Percentiles rank a stretch among this genome's conserved stretches.
phyloP scores from a whole-genome alignment of 495 filamentous ascomycete species.

The Talaromyces wortmannii region DNA sequence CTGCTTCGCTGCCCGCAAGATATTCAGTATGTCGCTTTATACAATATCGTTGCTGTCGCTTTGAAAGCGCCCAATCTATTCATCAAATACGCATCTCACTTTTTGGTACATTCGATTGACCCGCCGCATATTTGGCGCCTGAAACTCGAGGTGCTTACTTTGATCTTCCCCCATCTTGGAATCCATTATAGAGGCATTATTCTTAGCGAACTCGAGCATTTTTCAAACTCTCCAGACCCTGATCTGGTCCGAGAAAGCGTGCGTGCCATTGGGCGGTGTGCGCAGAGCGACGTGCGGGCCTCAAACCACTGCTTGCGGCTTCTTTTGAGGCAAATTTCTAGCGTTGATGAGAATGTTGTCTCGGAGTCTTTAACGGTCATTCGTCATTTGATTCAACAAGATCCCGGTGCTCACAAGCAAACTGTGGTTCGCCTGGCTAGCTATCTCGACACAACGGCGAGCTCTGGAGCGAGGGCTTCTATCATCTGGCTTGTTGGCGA shows the following conservation, averaged over 20 bases:
- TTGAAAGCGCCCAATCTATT: constrained; percentile 67
- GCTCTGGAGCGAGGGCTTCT: constrained; percentile 78
- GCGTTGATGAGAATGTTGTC: constrained; percentile 75
- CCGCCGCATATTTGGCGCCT: constrained; percentile 78
- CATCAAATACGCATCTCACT: constrained; percentile 77
- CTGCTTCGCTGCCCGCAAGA: constrained; percentile 78
- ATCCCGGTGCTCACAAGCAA: constrained; percentile 64
- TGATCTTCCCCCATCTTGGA: constrained; percentile 80
- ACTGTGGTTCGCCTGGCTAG: constrained; percentile 91
- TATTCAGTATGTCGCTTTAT: constrained; percentile 80
- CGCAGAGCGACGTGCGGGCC: constrained; percentile 64
- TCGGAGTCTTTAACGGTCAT: constrained; percentile 90
- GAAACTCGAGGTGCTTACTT: constrained; percentile 83
- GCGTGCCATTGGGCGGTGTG: constrained; percentile 85
- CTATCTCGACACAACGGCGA: constrained; percentile 77
- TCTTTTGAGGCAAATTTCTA: constrained; percentile 76
- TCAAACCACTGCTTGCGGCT: constrained; percentile 72
- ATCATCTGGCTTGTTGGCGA: constrained; percentile 98
- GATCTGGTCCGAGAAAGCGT: constrained; percentile 82
- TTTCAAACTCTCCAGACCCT: constrained; percentile 69
- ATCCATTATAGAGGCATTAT: constrained; percentile 74
- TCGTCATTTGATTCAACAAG: constrained; percentile 89
- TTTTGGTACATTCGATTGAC: constrained; percentile 76
- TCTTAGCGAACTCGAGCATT: constrained; percentile 87
- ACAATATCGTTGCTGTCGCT: constrained; percentile 89